These are phyloP conservation scores for Myxozyma melibiosi DNA, from an alignment of 805 yeast species.

Conservation along the genomic window DNA sequence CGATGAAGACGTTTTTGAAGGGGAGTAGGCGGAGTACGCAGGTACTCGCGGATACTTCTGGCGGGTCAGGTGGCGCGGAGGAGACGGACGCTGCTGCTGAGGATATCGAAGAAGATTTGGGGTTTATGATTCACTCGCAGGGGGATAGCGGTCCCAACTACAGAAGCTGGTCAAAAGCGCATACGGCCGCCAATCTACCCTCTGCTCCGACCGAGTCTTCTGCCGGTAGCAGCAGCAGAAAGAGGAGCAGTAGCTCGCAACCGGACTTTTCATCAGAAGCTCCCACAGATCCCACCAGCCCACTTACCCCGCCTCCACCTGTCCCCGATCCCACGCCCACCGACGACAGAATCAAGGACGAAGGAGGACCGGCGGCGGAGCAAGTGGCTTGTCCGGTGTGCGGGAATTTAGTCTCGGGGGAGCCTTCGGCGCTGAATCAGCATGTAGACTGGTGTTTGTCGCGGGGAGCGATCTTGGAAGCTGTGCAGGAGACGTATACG, in stretches of 20 bases:
- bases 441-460: slow-evolving; percentile 37
- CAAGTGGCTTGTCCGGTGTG: slow-evolving; percentile 34
- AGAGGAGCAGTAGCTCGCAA: not conserved
- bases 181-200: slow-evolving; percentile 1
- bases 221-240: not conserved
- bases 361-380: not conserved
- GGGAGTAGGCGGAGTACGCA: not conserved
- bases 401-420: slow-evolving; percentile 18
- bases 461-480: slow-evolving; percentile 32
- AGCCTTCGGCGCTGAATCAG: slow-evolving; percentile 21
- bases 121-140: slow-evolving; percentile 7
- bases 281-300: no score
- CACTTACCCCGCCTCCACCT: not conserved
- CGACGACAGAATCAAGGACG: not conserved
- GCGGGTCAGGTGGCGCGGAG: not conserved
- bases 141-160: not conserved
- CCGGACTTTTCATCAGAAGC: no score
- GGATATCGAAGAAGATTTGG: not conserved
- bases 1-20: slow-evolving; percentile 19
- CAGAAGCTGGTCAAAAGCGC: slow-evolving; percentile 9
- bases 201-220: no score
- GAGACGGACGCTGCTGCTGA: not conserved
- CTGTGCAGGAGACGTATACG: slow-evolving; percentile 24
- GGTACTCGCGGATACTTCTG: not conserved
- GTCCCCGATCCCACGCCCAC: not conserved